Conservation (phyloP, 78 protist genomes). For the Planoprotostelium fungivorum region DNA sequence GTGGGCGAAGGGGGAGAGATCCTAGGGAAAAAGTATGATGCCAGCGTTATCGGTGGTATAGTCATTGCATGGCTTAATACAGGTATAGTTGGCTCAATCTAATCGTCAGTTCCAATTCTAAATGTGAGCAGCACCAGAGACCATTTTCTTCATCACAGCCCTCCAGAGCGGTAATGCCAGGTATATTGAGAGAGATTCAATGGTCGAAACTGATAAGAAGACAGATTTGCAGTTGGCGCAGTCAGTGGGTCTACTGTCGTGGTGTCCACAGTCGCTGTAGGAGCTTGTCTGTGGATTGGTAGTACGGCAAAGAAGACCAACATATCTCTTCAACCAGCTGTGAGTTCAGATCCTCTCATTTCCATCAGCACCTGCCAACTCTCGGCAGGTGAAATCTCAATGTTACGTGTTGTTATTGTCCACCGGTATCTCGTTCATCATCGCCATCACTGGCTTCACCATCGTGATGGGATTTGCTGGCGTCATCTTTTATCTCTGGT, state of each 20-base stretch:
- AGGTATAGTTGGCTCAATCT: constrained; percentile 18
- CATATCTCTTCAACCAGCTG: constrained; percentile 59
- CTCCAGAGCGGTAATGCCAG: constrained; percentile 35
- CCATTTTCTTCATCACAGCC: constrained; percentile 69
- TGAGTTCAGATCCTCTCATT: neutral
- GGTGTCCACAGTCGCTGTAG: constrained; percentile 71
- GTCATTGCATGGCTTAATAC: constrained; percentile 76
- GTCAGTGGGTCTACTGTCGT: constrained; percentile 67
- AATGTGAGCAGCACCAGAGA: constrained; percentile 40
- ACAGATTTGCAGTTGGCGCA: constrained; percentile 73
- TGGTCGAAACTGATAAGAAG: neutral
- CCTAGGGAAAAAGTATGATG: constrained; percentile 70
- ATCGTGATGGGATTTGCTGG: constrained; percentile 41
- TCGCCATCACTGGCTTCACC: constrained; percentile 34
- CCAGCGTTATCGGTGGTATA: constrained; percentile 70
- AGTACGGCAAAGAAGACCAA: constrained; percentile 27
- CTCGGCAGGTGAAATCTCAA: constrained; percentile 21
- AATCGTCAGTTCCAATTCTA: constrained; percentile 10
- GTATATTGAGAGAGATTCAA: neutral
- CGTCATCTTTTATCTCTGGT: constrained; percentile 21
- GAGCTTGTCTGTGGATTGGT: constrained; percentile 56
- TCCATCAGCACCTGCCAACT: neutral
- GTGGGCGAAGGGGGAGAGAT: constrained; percentile 80
- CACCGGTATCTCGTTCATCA: constrained; percentile 5
- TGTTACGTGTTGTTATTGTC: constrained; percentile 46